Percentiles rank a stretch among this genome's conserved stretches.
Conservation (phyloP, 2,329 filamentous ascomycete species). For the Paraconiothyrium brasiliense region DNA sequence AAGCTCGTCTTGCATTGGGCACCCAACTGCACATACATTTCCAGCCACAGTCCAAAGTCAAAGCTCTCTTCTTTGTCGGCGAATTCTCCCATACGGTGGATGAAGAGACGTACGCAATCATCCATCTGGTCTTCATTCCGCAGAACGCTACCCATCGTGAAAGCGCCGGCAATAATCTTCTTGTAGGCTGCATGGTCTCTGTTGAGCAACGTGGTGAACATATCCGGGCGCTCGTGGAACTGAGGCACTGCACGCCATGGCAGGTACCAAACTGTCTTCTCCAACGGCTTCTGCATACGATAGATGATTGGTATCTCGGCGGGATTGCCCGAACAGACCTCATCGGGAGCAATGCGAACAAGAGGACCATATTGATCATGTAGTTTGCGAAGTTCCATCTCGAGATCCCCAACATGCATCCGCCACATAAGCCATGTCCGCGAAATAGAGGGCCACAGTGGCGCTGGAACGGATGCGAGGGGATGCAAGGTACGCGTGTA, state of each 20-base stretch:
- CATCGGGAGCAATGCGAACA: constrained; percentile 58
- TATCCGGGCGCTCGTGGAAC: constrained; percentile 22
- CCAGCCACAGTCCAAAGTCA: constrained; percentile 29
- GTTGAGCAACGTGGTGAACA: constrained; percentile 25
- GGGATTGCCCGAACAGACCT: constrained; percentile 31
- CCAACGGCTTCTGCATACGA: constrained; percentile 23
- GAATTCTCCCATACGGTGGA: constrained; percentile 26
- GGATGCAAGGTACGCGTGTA: constrained; percentile 25
- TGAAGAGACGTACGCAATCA: constrained; percentile 17
- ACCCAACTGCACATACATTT: constrained; percentile 37
- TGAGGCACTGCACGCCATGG: constrained; percentile 22
- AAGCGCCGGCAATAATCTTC: constrained; percentile 23
- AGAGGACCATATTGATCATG: constrained; percentile 49
- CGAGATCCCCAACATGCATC: constrained; percentile 23
- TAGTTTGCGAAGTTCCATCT: constrained; percentile 17
- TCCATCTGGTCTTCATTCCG: constrained; percentile 29
- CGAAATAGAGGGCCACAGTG: constrained; percentile 29
- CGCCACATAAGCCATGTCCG: constrained; percentile 30
- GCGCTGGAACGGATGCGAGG: constrained; percentile 28
- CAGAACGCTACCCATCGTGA: constrained; percentile 25
- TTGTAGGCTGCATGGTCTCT: constrained; percentile 23
- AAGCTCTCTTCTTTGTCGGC: constrained; percentile 24
- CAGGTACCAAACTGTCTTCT: constrained; percentile 31
- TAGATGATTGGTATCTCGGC: constrained; percentile 26
- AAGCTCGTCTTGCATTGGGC: neutral